Percentiles rank a stretch among this genome's conserved stretches.
Evolutionary conservation across 345 rosid genomes (phyloP).

Genomic region (Pugionium dolabratum): DNA sequence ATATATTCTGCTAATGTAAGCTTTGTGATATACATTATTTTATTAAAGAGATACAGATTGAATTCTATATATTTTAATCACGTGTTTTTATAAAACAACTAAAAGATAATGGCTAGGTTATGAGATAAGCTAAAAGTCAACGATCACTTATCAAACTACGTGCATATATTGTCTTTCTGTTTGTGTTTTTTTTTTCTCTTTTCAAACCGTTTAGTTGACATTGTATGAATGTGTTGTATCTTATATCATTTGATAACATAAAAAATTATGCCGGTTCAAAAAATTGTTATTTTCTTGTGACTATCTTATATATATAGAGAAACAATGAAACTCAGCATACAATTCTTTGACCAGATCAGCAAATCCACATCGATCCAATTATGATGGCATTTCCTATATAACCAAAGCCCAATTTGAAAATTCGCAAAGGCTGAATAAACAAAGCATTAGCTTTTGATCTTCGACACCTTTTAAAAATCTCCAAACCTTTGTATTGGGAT

Average conservation of each 20-base stretch:
- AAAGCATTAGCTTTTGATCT: slow-evolving; percentile 49
- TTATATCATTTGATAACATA: too few relatives aligned
- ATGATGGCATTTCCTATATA: too few relatives aligned
- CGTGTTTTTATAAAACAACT: neutral
- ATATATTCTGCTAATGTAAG: neutral
- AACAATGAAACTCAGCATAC: neutral
- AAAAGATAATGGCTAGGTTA: slow-evolving; percentile 1
- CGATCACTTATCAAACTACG: neutral
- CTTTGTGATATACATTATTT: neutral
- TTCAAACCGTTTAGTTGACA: neutral
- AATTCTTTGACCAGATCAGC: too few relatives aligned
- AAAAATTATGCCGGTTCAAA: neutral
- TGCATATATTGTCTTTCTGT: slow-evolving; percentile 9
- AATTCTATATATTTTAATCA: slow-evolving; percentile 8
- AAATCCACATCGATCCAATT: too few relatives aligned
- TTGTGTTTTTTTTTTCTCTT: neutral
- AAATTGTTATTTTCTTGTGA: neutral
- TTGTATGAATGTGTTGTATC: neutral
- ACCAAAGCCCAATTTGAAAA: too few relatives aligned
- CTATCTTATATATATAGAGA: neutral
- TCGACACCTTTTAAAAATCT: slow-evolving; percentile 56
- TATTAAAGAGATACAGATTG: neutral
- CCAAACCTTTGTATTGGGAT: slow-evolving; percentile 48
- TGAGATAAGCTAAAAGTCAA: slow-evolving; percentile 17
- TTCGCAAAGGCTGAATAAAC: slow-evolving; percentile 23